Conservation (phyloP, 1,284 basidiomycete genomes). For the Ceratobasidium sp. region DNA sequence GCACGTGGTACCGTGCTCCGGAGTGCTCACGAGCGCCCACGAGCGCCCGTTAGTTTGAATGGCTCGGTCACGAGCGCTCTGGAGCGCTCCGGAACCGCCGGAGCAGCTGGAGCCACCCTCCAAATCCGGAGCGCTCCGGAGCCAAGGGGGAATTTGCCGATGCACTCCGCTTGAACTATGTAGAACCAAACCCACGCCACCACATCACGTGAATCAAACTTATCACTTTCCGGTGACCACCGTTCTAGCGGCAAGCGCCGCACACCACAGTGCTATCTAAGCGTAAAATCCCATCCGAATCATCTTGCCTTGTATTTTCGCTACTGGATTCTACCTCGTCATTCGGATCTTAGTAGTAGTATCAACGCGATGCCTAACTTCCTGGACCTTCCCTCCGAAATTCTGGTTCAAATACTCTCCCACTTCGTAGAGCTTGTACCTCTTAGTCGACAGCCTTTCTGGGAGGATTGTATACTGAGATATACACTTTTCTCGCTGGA, state of each 20-base stretch:
- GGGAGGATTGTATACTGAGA: background rate
- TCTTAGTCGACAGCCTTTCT: background rate
- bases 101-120: no score
- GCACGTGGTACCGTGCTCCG: no score
- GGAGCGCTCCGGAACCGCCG: no score
- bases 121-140: no score
- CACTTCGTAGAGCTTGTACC: background rate
- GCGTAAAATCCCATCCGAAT: background rate
- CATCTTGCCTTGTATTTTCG: background rate
- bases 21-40: no score
- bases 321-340: no score
- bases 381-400: conserved; percentile 19
- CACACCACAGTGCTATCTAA: no score
- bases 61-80: no score
- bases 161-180: no score
- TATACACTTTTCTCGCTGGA: conserved; percentile 19
- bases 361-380: background rate
- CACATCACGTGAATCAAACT: background rate
- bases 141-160: no score
- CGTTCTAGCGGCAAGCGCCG: background rate
- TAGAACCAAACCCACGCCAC: no score
- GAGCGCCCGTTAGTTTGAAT: no score
- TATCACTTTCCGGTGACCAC: background rate
- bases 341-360: background rate
- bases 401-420: conserved; percentile 15